These are phyloP conservation scores for Pseudocercospora eumusae DNA, from an alignment of 2,329 filamentous ascomycete species.

Conservation along the genomic window DNA sequence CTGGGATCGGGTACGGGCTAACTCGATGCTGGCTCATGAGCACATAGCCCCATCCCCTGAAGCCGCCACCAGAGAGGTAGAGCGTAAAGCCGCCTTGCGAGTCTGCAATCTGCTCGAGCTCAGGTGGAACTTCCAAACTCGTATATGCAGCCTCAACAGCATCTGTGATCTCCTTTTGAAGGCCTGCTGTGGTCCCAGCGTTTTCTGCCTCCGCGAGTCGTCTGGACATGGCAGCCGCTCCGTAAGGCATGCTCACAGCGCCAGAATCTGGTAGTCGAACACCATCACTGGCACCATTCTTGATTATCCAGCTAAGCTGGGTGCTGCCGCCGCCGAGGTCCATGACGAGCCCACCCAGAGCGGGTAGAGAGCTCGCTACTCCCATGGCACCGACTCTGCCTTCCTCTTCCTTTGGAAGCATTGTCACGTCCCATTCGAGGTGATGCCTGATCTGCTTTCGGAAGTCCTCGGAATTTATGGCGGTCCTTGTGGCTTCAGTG, in stretches of 20 bases:
- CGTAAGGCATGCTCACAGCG: slow-evolving; percentile 68
- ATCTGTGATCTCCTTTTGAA: slow-evolving; percentile 50
- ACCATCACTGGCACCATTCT: slow-evolving; percentile 50
- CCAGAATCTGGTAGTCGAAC: slow-evolving; percentile 56
- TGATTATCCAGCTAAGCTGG: slow-evolving; percentile 66
- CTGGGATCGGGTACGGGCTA: slow-evolving; percentile 78
- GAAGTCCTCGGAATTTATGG: slow-evolving; percentile 71
- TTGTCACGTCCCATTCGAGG: slow-evolving; percentile 68
- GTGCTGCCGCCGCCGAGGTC: slow-evolving; percentile 77
- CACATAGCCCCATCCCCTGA: slow-evolving; percentile 86
- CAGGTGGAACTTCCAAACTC: slow-evolving; percentile 57
- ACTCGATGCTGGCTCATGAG: slow-evolving; percentile 76
- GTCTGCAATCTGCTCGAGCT: slow-evolving; percentile 49
- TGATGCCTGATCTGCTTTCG: slow-evolving; percentile 62
- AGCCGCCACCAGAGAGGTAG: slow-evolving; percentile 87
- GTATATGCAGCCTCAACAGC: slow-evolving; percentile 51
- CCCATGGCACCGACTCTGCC: slow-evolving; percentile 81
- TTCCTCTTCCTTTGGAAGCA: slow-evolving; percentile 78
- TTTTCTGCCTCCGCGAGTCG: slow-evolving; percentile 52
- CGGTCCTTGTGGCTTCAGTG: slow-evolving; percentile 84
- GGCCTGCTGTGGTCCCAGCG: slow-evolving; percentile 45
- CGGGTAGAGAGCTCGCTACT: slow-evolving; percentile 70
- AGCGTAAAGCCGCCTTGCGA: slow-evolving; percentile 62
- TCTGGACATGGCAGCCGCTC: slow-evolving; percentile 65
- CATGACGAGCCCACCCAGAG: slow-evolving; percentile 77